Conservation (phyloP, 2,329 filamentous ascomycete species). For the Ophiostoma sp. region DNA sequence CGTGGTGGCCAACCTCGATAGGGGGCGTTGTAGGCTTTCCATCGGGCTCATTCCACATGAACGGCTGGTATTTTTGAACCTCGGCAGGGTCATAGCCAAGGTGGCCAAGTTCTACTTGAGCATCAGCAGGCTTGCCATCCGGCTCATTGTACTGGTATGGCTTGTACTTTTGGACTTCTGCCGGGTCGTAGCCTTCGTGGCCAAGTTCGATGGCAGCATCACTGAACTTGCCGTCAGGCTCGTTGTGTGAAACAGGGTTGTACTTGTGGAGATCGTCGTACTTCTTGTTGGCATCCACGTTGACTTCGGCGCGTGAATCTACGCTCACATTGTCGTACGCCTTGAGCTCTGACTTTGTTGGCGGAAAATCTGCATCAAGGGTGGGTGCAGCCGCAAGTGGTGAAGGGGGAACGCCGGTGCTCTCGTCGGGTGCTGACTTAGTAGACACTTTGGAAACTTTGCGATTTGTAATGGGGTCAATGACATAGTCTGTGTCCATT, state of each 20-base stretch:
- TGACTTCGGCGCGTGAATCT: slow-evolving; percentile 16
- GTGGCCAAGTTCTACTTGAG: slow-evolving; percentile 21
- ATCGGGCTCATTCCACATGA: slow-evolving; percentile 27
- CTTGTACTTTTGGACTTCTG: slow-evolving; percentile 28
- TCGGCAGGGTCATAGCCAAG: slow-evolving; percentile 25
- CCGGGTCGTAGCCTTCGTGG: slow-evolving; percentile 23
- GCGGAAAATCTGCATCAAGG: slow-evolving; percentile 20
- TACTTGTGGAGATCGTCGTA: slow-evolving; percentile 31
- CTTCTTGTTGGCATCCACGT: slow-evolving; percentile 3
- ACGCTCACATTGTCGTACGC: slow-evolving; percentile 31
- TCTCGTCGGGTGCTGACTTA: slow-evolving; percentile 26
- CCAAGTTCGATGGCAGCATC: slow-evolving; percentile 11
- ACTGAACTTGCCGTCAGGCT: slow-evolving; percentile 30
- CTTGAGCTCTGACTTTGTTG: slow-evolving; percentile 33
- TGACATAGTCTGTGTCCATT: slow-evolving; percentile 37
- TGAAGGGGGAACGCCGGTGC: slow-evolving; percentile 30
- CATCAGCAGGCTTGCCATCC: slow-evolving; percentile 29
- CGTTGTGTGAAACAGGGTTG: slow-evolving; percentile 31
- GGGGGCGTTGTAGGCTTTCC: slow-evolving; percentile 33
- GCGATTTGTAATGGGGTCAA: slow-evolving; percentile 57
- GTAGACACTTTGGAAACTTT: slow-evolving; percentile 37
- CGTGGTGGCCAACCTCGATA: slow-evolving; percentile 22
- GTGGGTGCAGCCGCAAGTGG: neutral
- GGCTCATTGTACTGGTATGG: slow-evolving; percentile 37
- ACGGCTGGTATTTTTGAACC: slow-evolving; percentile 28